Conservation (phyloP, 1,284 basidiomycete genomes). For the Moesziomyces parantarcticus region DNA sequence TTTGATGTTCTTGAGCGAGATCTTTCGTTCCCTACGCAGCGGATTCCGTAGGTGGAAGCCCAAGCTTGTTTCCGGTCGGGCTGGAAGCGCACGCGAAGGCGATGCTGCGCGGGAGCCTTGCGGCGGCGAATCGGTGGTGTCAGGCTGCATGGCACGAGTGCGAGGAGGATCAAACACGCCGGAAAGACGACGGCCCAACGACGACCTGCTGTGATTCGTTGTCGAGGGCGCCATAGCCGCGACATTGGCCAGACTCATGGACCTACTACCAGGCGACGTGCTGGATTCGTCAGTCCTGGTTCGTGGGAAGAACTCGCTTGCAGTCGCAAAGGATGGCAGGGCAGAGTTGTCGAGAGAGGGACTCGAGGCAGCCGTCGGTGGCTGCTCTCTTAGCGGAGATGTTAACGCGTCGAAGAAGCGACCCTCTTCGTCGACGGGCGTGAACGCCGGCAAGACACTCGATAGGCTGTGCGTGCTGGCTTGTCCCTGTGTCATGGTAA, state of each 20-base stretch:
- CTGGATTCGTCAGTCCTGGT: constrained; percentile 2
- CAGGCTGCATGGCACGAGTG: constrained; percentile 1
- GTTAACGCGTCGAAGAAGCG: constrained; percentile 36
- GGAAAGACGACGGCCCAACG: constrained; percentile 25
- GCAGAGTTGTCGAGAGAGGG: constrained; percentile 14
- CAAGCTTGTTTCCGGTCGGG: constrained; percentile 29
- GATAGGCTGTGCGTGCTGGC: constrained; percentile 13
- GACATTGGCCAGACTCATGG: constrained; percentile 5
- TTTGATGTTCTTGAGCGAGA: constrained; percentile 8
- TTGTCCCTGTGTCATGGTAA: constrained; percentile 4
- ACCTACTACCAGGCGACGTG: constrained; percentile 4
- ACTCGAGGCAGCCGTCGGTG: constrained; percentile 1
- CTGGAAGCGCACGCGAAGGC: constrained; percentile 5
- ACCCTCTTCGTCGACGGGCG: constrained; percentile 26
- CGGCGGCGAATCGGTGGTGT: constrained; percentile 8
- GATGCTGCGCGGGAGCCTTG: constrained; percentile 4
- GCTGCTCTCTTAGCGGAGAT: constrained; percentile 17
- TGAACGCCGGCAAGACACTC: constrained; percentile 13
- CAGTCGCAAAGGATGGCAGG: constrained; percentile 26
- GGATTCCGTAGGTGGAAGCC: constrained; percentile 36
- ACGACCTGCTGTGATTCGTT: constrained; percentile 4
- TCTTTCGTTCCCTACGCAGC: constrained; percentile 28
- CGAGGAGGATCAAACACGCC: constrained; percentile 19
- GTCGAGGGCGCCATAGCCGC: constrained; percentile 1
- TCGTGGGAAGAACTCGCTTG: constrained; percentile 14